A percentile compares a stretch with the other conserved stretches of the same genome.
Evolutionary conservation across 305 asterid genomes (phyloP).

Genomic region (Fraxinus albicans): DNA sequence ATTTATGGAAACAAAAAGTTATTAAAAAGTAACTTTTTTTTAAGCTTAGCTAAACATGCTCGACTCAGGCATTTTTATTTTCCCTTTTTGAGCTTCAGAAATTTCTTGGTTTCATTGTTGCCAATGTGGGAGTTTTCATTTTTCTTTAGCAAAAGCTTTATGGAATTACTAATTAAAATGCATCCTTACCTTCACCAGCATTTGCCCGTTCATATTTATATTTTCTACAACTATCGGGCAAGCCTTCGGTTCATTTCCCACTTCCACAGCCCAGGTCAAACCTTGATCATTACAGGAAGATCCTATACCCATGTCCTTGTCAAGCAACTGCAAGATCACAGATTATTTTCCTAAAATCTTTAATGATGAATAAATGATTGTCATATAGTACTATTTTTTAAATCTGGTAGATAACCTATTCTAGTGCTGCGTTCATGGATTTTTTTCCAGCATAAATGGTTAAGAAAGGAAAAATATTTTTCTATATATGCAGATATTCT

Average conservation of each 20-base stretch:
- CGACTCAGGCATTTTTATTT: neutral
- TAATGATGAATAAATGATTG: conserved; percentile 1
- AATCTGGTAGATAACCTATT: neutral
- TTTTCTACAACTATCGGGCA: conserved; percentile 93
- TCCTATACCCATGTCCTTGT: conserved; percentile 61
- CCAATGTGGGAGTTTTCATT: conserved; percentile 7
- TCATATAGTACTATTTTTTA: neutral
- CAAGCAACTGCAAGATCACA: conserved; percentile 63
- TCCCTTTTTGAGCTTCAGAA: neutral
- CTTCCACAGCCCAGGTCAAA: conserved; percentile 98
- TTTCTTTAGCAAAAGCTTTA: conserved; percentile 3
- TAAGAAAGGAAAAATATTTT: neutral
- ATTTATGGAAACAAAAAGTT: neutral
- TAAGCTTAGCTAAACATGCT: neutral
- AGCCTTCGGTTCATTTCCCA: conserved; percentile 69
- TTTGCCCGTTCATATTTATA: conserved; percentile 70
- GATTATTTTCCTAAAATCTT: conserved; percentile 14
- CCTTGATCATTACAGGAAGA: conserved; percentile 70
- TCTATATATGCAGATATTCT: neutral
- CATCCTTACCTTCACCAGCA: conserved; percentile 80
- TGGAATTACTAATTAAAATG: neutral
- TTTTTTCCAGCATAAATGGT: neutral
- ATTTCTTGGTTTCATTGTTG: conserved; percentile 1
- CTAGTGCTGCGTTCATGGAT: neutral
- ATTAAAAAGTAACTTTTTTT: neutral